phyloP scores from a whole-genome alignment of 208 protist species.

The Porcisia hertigi region DNA sequence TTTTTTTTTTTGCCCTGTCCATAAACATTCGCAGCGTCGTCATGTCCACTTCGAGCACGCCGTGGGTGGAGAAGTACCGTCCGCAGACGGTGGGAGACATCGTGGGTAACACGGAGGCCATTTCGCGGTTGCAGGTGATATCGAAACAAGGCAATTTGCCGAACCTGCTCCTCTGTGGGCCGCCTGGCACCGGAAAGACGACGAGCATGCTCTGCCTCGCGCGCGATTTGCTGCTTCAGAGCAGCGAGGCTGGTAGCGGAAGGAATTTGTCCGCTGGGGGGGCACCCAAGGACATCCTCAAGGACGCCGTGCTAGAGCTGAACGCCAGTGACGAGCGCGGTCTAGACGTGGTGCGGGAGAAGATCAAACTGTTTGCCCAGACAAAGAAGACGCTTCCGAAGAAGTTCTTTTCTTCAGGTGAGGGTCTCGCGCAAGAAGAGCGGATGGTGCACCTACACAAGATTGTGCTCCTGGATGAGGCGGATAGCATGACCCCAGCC shows the following conservation, averaged over 20 bases:
- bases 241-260: slow-evolving; percentile 11
- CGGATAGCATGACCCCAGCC: slow-evolving; percentile 98
- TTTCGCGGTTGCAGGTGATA: slow-evolving; percentile 95
- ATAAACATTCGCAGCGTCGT: neutral
- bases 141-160: slow-evolving; percentile 97
- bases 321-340: slow-evolving; percentile 99
- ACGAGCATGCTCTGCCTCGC: slow-evolving; percentile 98
- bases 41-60: slow-evolving; percentile 41
- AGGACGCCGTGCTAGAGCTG: slow-evolving; percentile 98
- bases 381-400: slow-evolving; percentile 92
- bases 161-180: slow-evolving; percentile 96
- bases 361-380: slow-evolving; percentile 99
- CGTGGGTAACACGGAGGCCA: slow-evolving; percentile 98
- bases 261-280: slow-evolving; percentile 8
- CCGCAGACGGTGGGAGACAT: slow-evolving; percentile 96
- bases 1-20: neutral
- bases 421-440: slow-evolving; percentile 10
- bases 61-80: slow-evolving; percentile 99
- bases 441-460: slow-evolving; percentile 91
- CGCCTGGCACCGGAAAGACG: slow-evolving; percentile 96
- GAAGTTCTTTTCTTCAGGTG: slow-evolving; percentile 42
- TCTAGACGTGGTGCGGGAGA: slow-evolving; percentile 97
- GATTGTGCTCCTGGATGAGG: slow-evolving; percentile 99
- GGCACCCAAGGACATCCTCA: slow-evolving; percentile 58
- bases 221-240: slow-evolving; percentile 88